Percentiles rank a stretch among this genome's conserved stretches.
Evolutionary conservation across 805 yeast species (phyloP).

Genomic region (Ogataea henricii): DNA sequence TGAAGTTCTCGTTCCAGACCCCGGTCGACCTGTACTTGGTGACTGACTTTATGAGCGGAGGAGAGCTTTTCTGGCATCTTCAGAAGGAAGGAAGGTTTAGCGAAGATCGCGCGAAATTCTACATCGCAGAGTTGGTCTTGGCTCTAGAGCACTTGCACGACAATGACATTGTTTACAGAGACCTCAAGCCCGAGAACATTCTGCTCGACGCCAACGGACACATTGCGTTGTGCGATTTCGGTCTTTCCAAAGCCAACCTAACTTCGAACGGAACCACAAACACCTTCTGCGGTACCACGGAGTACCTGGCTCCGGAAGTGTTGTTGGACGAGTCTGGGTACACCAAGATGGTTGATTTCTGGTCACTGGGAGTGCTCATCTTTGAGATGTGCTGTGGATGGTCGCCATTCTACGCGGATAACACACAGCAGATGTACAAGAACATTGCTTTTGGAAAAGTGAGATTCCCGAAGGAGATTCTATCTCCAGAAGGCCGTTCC

Average conservation of each 20-base stretch:
- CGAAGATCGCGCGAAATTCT: slow-evolving; percentile 94
- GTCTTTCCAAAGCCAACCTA: slow-evolving; percentile 90
- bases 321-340: slow-evolving; percentile 93
- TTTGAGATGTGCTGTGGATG: slow-evolving; percentile 99
- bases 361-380: slow-evolving; percentile 96
- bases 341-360: slow-evolving; percentile 98
- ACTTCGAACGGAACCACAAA: slow-evolving; percentile 87
- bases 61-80: slow-evolving; percentile 74
- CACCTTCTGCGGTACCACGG: slow-evolving; percentile 98
- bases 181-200: slow-evolving; percentile 95
- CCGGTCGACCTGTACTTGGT: slow-evolving; percentile 89
- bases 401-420: slow-evolving; percentile 98
- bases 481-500: slow-evolving; percentile 89
- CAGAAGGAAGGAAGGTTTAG: slow-evolving; percentile 94
- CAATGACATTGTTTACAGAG: slow-evolving; percentile 94
- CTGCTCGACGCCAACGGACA: slow-evolving; percentile 95
- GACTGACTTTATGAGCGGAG: slow-evolving; percentile 98
- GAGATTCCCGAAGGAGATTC: slow-evolving; percentile 92
- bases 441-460: slow-evolving; percentile 98
- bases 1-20: slow-evolving; percentile 95
- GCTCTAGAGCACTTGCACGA: slow-evolving; percentile 95
- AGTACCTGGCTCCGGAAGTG: slow-evolving; percentile 96
- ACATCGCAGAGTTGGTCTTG: slow-evolving; percentile 91
- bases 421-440: slow-evolving; percentile 98
- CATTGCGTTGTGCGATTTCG: slow-evolving; percentile 96